Conservation (phyloP, 2,329 filamentous ascomycete genomes). For the Didymella glomerata region DNA sequence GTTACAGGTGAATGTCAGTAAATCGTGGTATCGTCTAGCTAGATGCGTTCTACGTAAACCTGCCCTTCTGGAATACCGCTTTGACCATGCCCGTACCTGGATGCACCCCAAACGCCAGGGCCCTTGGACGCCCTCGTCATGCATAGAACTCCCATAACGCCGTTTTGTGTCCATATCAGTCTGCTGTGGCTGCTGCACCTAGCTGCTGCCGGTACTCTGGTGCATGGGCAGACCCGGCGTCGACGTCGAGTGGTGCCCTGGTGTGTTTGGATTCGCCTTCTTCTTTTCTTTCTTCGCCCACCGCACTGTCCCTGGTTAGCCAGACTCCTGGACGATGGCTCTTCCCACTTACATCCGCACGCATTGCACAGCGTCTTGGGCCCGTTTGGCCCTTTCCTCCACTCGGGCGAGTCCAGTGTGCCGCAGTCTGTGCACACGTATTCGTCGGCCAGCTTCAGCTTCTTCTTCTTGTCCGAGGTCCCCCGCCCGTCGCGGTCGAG, state of each 20-base stretch:
- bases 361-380: conserved; percentile 97
- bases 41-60: not conserved
- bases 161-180: not conserved
- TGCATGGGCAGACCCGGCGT: conserved; percentile 41
- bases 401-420: conserved; percentile 92
- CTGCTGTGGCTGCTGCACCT: not conserved
- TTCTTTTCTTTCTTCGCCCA: conserved; percentile 83
- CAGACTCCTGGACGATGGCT: no score
- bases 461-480: conserved; percentile 82
- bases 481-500: conserved; percentile 75
- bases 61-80: not conserved
- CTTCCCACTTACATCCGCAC: conserved; percentile 73
- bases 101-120: not conserved
- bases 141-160: not conserved
- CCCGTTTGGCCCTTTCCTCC: conserved; percentile 91
- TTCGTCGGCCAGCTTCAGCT: conserved; percentile 81
- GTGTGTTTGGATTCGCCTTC: conserved; percentile 43
- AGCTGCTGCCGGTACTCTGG: conserved; percentile 45
- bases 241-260: conserved; percentile 27
- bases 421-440: conserved; percentile 97
- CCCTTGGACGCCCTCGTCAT: not conserved
- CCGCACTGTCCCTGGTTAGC: conserved; percentile 53
- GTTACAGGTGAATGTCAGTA: not conserved
- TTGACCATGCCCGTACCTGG: not conserved
- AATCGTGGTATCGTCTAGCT: not conserved